Conservation (phyloP, 805 yeast species). For the Teunomyces kruisii region DNA sequence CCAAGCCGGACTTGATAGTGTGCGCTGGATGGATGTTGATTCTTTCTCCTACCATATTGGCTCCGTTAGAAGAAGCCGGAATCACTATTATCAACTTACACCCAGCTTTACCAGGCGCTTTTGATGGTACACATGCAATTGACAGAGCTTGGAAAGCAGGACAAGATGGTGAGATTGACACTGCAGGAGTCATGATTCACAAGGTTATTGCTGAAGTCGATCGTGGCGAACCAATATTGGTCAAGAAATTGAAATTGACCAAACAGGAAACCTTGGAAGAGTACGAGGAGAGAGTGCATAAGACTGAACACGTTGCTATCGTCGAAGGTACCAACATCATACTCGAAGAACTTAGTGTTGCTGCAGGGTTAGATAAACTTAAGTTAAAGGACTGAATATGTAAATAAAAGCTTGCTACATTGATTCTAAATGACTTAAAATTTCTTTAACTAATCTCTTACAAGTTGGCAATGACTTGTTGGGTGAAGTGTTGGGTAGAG, state of each 20-base stretch:
- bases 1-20: constrained; percentile 79
- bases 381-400: background rate
- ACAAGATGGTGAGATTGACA: constrained; percentile 70
- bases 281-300: constrained; percentile 82
- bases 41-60: constrained; percentile 71
- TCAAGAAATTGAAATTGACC: constrained; percentile 69
- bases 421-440: constrained; percentile 2
- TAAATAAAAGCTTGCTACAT: background rate
- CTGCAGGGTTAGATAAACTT: constrained; percentile 1
- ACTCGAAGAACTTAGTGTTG: constrained; percentile 32
- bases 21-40: constrained; percentile 99
- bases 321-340: constrained; percentile 85
- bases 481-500: constrained; percentile 84
- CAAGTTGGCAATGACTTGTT: constrained; percentile 81
- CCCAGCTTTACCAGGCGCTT: constrained; percentile 96
- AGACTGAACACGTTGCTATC: constrained; percentile 83
- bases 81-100: constrained; percentile 89
- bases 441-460: constrained; percentile 25
- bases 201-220: constrained; percentile 96
- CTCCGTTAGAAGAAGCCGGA: constrained; percentile 56
- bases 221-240: constrained; percentile 84
- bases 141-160: constrained; percentile 97
- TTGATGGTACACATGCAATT: constrained; percentile 96
- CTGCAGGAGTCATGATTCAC: constrained; percentile 96
- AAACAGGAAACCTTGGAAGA: constrained; percentile 75